Evolutionary conservation across 148 eudicot species (phyloP).

Genomic region (Rhododendron ferrugineum): DNA sequence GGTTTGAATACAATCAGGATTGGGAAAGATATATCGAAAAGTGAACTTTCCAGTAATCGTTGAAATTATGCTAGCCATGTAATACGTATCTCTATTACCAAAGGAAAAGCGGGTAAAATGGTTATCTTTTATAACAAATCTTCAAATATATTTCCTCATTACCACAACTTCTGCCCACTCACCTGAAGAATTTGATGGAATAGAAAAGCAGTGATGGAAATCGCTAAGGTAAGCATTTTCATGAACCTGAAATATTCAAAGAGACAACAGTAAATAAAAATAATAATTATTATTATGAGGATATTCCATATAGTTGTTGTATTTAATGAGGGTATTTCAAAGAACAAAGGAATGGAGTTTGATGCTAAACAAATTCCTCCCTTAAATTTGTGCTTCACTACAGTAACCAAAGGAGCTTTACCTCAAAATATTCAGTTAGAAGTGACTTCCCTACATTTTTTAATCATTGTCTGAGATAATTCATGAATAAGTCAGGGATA

Average conservation of each 20-base stretch:
- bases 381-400: not conserved
- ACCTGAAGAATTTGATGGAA: conserved; percentile 85
- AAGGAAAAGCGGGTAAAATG: not conserved
- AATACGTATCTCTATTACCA: not conserved
- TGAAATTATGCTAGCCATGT: not conserved
- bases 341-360: not conserved
- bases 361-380: not conserved
- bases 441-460: not conserved
- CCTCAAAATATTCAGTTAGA: not conserved
- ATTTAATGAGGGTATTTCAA: not conserved
- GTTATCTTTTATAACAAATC: not conserved
- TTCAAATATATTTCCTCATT: conserved; percentile 3
- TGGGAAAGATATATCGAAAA: not conserved
- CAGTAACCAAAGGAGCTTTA: not conserved
- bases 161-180: conserved; percentile 13
- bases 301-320: not conserved
- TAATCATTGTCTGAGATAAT: not conserved
- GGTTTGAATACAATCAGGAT: not conserved
- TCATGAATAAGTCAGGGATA: not conserved
- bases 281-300: not conserved
- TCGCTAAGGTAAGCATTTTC: conserved; percentile 98
- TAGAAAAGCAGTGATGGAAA: conserved; percentile 89
- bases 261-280: not conserved
- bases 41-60: not conserved
- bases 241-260: conserved; percentile 69